Evolutionary conservation across 2,329 filamentous ascomycete genomes (phyloP).

Genomic region (Aureobasidium sp.): DNA sequence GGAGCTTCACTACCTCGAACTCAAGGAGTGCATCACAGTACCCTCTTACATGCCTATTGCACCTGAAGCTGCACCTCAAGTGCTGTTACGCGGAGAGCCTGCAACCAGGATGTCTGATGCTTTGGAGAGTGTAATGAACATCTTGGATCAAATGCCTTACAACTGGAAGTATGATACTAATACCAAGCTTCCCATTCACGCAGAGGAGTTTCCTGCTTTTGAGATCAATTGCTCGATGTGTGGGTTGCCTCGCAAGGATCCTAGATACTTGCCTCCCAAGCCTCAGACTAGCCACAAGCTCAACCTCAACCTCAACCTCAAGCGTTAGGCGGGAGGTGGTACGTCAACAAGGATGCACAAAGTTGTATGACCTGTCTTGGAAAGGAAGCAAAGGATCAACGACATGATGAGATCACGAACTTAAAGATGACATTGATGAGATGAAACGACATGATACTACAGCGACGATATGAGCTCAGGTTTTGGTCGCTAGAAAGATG

Average conservation of each 20-base stretch:
- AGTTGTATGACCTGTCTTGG: background rate
- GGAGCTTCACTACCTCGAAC: background rate
- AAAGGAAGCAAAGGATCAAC: background rate
- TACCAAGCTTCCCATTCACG: background rate
- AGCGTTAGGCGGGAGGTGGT: background rate
- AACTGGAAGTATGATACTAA: background rate
- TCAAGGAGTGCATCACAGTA: background rate
- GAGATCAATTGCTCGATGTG: background rate
- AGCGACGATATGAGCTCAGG: background rate
- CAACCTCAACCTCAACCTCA: background rate
- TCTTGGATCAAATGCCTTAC: background rate
- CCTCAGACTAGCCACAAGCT: background rate
- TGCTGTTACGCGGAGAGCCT: background rate
- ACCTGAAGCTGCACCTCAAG: background rate
- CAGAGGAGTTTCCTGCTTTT: background rate
- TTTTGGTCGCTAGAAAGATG: background rate
- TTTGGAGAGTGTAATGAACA: background rate
- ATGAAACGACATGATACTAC: background rate
- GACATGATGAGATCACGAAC: background rate
- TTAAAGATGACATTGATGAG: background rate
- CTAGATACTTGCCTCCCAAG: background rate
- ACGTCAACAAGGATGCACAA: background rate
- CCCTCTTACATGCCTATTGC: background rate
- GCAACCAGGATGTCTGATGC: slow-evolving; percentile 1
- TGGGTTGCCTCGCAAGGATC: background rate